Percentiles rank a stretch among this genome's conserved stretches.
Conservation (phyloP, 2,329 filamentous ascomycete species). For the Botrytis aclada region DNA sequence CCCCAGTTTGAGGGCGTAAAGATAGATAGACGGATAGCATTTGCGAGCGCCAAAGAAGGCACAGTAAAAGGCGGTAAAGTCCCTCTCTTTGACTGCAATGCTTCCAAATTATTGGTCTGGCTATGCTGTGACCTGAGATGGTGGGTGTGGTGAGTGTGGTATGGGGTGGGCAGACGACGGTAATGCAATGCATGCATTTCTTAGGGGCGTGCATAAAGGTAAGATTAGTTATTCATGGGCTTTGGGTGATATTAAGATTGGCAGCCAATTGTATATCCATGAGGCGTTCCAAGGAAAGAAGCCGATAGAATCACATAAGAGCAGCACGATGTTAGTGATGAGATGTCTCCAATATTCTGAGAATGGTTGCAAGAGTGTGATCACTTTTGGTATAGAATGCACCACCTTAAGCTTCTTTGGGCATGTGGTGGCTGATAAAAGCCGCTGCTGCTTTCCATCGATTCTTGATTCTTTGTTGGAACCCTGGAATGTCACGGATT, state of each 20-base stretch:
- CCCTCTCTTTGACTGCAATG: slow-evolving; percentile 2
- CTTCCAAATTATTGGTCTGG: background rate
- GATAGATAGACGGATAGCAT: background rate
- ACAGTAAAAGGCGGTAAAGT: slow-evolving; percentile 10
- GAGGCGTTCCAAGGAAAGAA: background rate
- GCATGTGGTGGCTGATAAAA: background rate
- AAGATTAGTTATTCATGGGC: slow-evolving; percentile 11
- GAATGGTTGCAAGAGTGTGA: background rate
- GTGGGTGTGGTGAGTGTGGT: background rate
- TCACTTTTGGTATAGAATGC: background rate
- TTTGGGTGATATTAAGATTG: background rate
- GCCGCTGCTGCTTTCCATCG: background rate
- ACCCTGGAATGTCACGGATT: background rate
- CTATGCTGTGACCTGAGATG: background rate
- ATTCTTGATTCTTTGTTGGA: background rate
- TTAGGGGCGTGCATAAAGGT: slow-evolving; percentile 15
- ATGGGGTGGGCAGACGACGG: slow-evolving; percentile 3
- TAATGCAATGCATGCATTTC: slow-evolving; percentile 13
- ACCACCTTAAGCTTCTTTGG: background rate
- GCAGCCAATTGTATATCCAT: background rate
- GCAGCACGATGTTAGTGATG: slow-evolving; percentile 2
- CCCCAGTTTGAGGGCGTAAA: background rate
- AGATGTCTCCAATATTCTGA: background rate
- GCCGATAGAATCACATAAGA: background rate
- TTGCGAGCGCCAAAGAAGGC: background rate